phyloP scores from a whole-genome alignment of 2,329 filamentous ascomycete species.

The Endoconidiophora polonica region DNA sequence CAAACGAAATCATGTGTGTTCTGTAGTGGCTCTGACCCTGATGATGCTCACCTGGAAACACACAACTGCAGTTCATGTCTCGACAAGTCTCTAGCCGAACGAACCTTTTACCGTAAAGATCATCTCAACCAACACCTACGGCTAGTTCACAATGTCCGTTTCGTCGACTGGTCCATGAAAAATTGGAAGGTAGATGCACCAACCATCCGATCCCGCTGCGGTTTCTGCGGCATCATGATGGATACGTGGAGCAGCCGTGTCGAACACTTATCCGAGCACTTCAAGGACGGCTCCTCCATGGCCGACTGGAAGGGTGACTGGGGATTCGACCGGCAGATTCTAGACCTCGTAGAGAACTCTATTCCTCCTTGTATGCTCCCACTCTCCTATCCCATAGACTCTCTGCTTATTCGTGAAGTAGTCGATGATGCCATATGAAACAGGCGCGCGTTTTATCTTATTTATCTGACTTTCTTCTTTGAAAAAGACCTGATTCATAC shows the following conservation, averaged over 20 bases:
- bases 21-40: slow-evolving; percentile 38
- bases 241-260: slow-evolving; percentile 43
- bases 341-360: slow-evolving; percentile 48
- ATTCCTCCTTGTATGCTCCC: slow-evolving; percentile 45
- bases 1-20: slow-evolving; percentile 41
- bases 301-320: slow-evolving; percentile 54
- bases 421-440: too few species aligned
- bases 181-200: slow-evolving; percentile 43
- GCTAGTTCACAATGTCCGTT: slow-evolving; percentile 47
- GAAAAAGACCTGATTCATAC: slow-evolving; percentile 44
- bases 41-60: slow-evolving; percentile 37
- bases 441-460: slow-evolving; percentile 4
- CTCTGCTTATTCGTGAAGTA: slow-evolving; percentile 25
- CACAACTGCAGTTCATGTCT: slow-evolving; percentile 49
- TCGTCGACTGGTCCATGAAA: slow-evolving; percentile 46
- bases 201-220: slow-evolving; percentile 45
- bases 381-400: slow-evolving; percentile 22
- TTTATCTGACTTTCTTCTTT: neutral
- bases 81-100: slow-evolving; percentile 44
- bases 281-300: slow-evolving; percentile 50
- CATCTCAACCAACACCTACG: slow-evolving; percentile 50
- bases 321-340: slow-evolving; percentile 46
- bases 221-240: slow-evolving; percentile 47
- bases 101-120: slow-evolving; percentile 50
- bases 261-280: slow-evolving; percentile 51